Conservation (phyloP, 768 basidiomycete species). For the Termitomyces sp. region DNA sequence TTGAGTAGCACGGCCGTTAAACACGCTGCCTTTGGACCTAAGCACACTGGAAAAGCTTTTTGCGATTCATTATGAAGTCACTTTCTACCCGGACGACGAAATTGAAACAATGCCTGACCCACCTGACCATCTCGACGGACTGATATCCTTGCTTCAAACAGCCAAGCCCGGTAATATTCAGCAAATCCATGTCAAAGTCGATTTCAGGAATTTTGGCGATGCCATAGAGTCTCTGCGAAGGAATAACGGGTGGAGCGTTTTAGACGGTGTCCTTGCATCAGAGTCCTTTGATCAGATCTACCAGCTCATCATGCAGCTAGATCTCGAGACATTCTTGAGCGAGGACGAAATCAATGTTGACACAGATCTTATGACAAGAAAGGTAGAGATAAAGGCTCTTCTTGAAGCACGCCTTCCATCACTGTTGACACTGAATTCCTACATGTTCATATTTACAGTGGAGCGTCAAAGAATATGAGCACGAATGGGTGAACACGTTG, state of each 20-base stretch:
- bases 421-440: neutral
- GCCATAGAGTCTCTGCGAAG: neutral
- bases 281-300: neutral
- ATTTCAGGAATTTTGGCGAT: neutral
- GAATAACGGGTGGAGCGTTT: constrained; percentile 1
- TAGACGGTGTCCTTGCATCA: neutral
- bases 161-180: constrained; percentile 1
- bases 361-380: neutral
- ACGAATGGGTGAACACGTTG: no score
- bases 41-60: neutral
- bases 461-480: neutral
- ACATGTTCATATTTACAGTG: neutral
- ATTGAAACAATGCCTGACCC: neutral
- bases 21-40: neutral
- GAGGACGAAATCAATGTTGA: neutral
- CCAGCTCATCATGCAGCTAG: neutral
- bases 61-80: constrained; percentile 10
- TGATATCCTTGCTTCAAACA: constrained; percentile 2
- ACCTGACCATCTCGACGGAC: constrained; percentile 5
- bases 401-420: constrained; percentile 2
- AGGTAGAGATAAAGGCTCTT: neutral
- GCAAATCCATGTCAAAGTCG: neutral
- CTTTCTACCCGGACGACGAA: constrained; percentile 5
- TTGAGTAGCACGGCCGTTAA: constrained; percentile 1
- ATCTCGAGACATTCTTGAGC: neutral